A percentile compares a stretch with the other conserved stretches of the same genome.
phyloP scores from a whole-genome alignment of 106 monocot genomes.

The Acorus gramineus region DNA sequence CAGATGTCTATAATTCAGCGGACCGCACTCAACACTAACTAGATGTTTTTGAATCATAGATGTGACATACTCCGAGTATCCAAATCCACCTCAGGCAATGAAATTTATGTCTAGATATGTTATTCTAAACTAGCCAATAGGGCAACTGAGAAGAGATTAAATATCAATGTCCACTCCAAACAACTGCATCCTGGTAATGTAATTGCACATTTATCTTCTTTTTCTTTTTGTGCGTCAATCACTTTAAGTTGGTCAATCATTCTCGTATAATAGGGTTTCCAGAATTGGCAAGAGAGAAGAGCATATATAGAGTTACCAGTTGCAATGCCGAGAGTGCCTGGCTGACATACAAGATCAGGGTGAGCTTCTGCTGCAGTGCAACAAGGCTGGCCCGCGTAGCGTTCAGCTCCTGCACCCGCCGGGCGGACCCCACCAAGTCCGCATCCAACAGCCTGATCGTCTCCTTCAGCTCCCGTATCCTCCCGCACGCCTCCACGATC shows the following conservation, averaged over 20 bases:
- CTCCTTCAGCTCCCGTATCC: slow-evolving; percentile 81
- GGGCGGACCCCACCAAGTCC: slow-evolving; percentile 76
- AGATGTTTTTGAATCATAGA: neutral
- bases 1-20: too few relatives aligned
- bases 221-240: too few relatives aligned
- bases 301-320: slow-evolving; percentile 46
- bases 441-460: slow-evolving; percentile 52
- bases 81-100: too few relatives aligned
- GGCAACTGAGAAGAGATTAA: too few relatives aligned
- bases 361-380: slow-evolving; percentile 84
- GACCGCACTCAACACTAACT: neutral
- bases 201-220: too few relatives aligned
- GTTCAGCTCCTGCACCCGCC: slow-evolving; percentile 83
- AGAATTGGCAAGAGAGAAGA: slow-evolving; percentile 1
- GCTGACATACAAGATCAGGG: slow-evolving; percentile 84
- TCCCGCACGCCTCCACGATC: slow-evolving; percentile 66
- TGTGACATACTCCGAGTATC: too few relatives aligned
- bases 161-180: too few relatives aligned
- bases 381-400: slow-evolving; percentile 68
- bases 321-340: slow-evolving; percentile 82
- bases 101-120: too few relatives aligned
- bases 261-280: too few relatives aligned
- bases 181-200: too few relatives aligned
- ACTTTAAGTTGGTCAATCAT: too few relatives aligned
- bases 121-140: too few relatives aligned